Evolutionary conservation across 495 filamentous ascomycete genomes (phyloP).

Genomic region (Rostrohypoxylon terebratum): DNA sequence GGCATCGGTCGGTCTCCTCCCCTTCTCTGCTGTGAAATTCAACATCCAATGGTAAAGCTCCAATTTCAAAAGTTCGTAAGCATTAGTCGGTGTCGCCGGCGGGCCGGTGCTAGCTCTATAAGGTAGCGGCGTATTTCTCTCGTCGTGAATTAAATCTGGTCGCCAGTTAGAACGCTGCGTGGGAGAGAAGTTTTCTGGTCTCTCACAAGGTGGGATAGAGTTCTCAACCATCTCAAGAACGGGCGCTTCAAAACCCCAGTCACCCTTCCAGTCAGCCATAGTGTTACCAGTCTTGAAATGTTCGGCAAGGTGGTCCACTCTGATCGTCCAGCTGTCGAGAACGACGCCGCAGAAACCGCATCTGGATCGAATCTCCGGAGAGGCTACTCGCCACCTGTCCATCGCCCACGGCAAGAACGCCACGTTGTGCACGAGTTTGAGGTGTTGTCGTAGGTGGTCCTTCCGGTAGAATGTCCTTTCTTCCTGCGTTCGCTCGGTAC

Average conservation of each 20-base stretch:
- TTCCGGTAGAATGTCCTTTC: conserved; percentile 85
- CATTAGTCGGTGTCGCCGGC: conserved; percentile 53
- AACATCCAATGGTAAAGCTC: conserved; percentile 59
- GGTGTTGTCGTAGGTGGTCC: conserved; percentile 84
- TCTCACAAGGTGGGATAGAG: conserved; percentile 72
- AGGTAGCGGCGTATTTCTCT: conserved; percentile 62
- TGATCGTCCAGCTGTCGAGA: conserved; percentile 70
- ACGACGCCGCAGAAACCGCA: conserved; percentile 76
- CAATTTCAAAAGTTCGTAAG: conserved; percentile 65
- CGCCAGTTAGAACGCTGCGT: conserved; percentile 33
- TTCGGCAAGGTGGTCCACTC: conserved; percentile 72
- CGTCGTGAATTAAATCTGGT: conserved; percentile 67
- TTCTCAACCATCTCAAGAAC: conserved; percentile 71
- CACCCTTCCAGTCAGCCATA: conserved; percentile 79
- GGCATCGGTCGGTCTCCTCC: conserved; percentile 53
- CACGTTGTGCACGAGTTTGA: conserved; percentile 79
- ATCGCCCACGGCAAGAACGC: conserved; percentile 71
- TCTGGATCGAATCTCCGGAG: conserved; percentile 70
- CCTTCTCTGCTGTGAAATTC: conserved; percentile 47
- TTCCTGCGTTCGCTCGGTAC: conserved; percentile 70
- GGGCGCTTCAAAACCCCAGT: conserved; percentile 74
- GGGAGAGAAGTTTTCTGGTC: conserved; percentile 29
- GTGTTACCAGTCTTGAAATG: conserved; percentile 75
- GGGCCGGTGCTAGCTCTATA: conserved; percentile 55
- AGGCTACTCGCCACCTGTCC: conserved; percentile 74